phyloP scores from a whole-genome alignment of 208 protist species.

The Porcisia hertigi region DNA sequence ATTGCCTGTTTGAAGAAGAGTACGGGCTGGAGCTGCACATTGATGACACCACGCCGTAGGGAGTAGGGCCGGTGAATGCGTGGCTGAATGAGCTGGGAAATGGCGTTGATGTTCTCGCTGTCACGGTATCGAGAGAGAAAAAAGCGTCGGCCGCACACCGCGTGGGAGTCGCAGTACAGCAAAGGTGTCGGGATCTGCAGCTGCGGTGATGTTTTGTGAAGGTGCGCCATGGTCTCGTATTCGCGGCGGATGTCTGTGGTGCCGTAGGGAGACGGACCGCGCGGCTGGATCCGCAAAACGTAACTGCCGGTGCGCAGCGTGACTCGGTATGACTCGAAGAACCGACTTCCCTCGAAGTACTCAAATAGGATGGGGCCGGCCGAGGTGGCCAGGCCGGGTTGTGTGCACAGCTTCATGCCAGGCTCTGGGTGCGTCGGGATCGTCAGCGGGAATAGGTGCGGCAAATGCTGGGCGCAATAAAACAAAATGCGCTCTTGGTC shows the following conservation, averaged over 20 bases:
- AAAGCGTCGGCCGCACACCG: slow-evolving; percentile 70
- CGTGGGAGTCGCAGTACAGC: slow-evolving; percentile 73
- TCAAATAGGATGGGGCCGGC: slow-evolving; percentile 70
- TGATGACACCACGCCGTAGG: slow-evolving; percentile 52
- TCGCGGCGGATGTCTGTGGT: slow-evolving; percentile 62
- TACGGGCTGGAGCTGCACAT: slow-evolving; percentile 62
- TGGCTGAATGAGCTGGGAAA: slow-evolving; percentile 66
- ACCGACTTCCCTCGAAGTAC: slow-evolving; percentile 52
- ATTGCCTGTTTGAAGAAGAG: slow-evolving; percentile 62
- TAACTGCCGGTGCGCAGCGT: slow-evolving; percentile 80
- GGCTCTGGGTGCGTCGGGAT: slow-evolving; percentile 30
- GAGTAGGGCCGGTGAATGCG: slow-evolving; percentile 75
- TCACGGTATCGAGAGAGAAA: slow-evolving; percentile 69
- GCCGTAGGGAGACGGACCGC: slow-evolving; percentile 50
- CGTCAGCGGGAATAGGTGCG: slow-evolving; percentile 65
- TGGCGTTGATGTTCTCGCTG: slow-evolving; percentile 51
- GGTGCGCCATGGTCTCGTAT: slow-evolving; percentile 72
- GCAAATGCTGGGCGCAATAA: slow-evolving; percentile 73
- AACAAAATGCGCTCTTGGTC: slow-evolving; percentile 77
- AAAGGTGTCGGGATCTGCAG: slow-evolving; percentile 53
- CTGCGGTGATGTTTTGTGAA: slow-evolving; percentile 43
- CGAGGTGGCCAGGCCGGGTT: slow-evolving; percentile 66
- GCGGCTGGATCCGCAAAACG: slow-evolving; percentile 70
- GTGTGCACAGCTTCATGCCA: slow-evolving; percentile 43
- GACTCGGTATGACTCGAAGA: slow-evolving; percentile 72